Percentiles rank a stretch among this genome's conserved stretches.
Evolutionary conservation across 805 yeast genomes (phyloP).

Genomic region (Vanderwaltozyma polyspora): DNA sequence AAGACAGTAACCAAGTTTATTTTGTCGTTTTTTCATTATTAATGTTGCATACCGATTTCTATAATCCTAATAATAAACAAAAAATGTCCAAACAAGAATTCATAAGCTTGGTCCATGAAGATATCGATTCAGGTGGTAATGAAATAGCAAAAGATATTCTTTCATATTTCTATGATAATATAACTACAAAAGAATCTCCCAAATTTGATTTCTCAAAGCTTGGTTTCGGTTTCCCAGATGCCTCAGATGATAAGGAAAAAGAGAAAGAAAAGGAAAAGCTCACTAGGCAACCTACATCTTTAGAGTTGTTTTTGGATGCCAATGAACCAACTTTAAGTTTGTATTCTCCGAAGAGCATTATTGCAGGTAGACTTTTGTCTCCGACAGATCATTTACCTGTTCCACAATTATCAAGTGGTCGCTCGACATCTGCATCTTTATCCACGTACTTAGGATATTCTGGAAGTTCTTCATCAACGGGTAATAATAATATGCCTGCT

Average conservation of each 20-base stretch:
- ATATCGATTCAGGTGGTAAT: constrained; percentile 20
- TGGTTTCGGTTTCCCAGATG: neutral
- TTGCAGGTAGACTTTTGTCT: constrained; percentile 4
- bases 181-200: constrained; percentile 46
- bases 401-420: neutral
- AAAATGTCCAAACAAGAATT: constrained; percentile 61
- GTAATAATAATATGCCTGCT: constrained; percentile 3
- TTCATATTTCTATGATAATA: constrained; percentile 57
- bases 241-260: neutral
- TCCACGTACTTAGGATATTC: constrained; percentile 7
- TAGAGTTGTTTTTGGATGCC: constrained; percentile 1
- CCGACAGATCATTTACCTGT: constrained; percentile 2
- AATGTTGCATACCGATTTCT: constrained; percentile 65
- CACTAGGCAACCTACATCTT: neutral
- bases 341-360: constrained; percentile 17
- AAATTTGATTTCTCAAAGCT: constrained; percentile 12
- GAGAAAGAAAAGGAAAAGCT: neutral
- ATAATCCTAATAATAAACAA: constrained; percentile 52
- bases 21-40: constrained; percentile 53
- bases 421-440: constrained; percentile 16
- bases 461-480: constrained; percentile 12
- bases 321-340: neutral
- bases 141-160: constrained; percentile 32
- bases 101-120: constrained; percentile 34
- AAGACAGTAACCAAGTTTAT: constrained; percentile 42